These are phyloP conservation scores for Mycena crocata DNA, from an alignment of 768 basidiomycete species.

Conservation along the genomic window DNA sequence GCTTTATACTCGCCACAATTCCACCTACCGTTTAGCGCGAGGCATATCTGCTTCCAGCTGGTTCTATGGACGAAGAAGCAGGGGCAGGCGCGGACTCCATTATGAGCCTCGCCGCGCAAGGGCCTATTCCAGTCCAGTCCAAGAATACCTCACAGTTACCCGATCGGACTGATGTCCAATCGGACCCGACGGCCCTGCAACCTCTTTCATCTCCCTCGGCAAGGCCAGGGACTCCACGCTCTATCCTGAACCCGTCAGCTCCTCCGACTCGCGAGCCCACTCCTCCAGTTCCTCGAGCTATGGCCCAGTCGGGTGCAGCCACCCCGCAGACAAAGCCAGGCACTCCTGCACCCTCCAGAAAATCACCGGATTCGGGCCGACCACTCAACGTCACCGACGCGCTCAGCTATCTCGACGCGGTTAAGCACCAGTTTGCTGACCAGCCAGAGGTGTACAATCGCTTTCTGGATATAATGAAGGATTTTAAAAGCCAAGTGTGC, in stretches of 20 bases:
- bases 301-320: conserved; percentile 11
- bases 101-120: conserved; percentile 24
- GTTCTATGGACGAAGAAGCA: conserved; percentile 25
- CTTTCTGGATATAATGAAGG: conserved; percentile 98
- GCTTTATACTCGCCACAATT: not conserved
- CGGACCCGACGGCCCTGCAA: conserved; percentile 17
- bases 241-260: conserved; percentile 23
- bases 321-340: conserved; percentile 29
- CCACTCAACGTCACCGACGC: conserved; percentile 95
- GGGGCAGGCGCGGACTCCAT: conserved; percentile 23
- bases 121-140: conserved; percentile 28
- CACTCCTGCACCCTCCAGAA: conserved; percentile 33
- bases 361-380: conserved; percentile 57
- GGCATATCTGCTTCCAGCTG: not conserved
- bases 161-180: conserved; percentile 23
- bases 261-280: conserved; percentile 23
- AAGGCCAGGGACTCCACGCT: conserved; percentile 23
- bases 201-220: conserved; percentile 22
- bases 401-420: conserved; percentile 92
- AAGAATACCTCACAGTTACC: conserved; percentile 23
- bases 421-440: conserved; percentile 91
- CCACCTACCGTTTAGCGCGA: not conserved
- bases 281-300: conserved; percentile 11
- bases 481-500: conserved; percentile 96
- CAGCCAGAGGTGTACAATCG: conserved; percentile 95